Base-by-base conservation (phyloP, 495 filamentous ascomycete species). In the Astrothelium macrocarpum region DNA sequence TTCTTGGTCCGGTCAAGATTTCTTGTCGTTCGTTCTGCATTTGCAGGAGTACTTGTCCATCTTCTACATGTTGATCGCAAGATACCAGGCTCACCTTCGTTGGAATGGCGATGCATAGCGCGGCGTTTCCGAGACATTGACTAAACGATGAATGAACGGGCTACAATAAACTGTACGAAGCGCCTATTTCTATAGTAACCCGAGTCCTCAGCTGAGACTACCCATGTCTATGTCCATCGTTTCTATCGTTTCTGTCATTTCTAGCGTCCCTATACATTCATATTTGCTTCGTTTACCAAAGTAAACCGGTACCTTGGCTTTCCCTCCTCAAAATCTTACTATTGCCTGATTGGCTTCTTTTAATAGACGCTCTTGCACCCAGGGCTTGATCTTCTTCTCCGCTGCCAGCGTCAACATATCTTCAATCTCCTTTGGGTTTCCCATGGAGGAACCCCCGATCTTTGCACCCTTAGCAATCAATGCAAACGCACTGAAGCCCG, bases 381-480 rank as follows among this genome's bases (percentile, higher is more conserved):
- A 93, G 2, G 88, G 81, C 71, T 86, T 81, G 53, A 96, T 79
- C 3, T 80, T 78, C 78, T 92, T 88, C 67, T 89, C 82, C 2
- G 79, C 90, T 12, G 89, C 90, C 65, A 96, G 76, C 60, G 82
- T 66, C 71, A 96, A 70, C 92, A 97, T 95, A 71, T 86, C 82
- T 63, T 83, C 72, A 69, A 95, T 91, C 75, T 94, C 87, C 31
- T 70, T 72, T 0, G 90, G 87, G 2, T 82, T 79, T 1, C 91
- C 91, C 68, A 94, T 94, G 68, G 81, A 73, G 31, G 82, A 87
- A 1, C 91, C 92, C 0, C 83, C 86, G 26, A 96, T 74, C 73
- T 84, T 90, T 29, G 84, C 74, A 1, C 85, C 82, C 73, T 88
- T 91, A 62, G 71, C 74, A 60, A 95, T 87, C n/a, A 96, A 69